Base-by-base conservation (phyloP, 345 rosid genomes). In the Hypericum androsaemum region DNA sequence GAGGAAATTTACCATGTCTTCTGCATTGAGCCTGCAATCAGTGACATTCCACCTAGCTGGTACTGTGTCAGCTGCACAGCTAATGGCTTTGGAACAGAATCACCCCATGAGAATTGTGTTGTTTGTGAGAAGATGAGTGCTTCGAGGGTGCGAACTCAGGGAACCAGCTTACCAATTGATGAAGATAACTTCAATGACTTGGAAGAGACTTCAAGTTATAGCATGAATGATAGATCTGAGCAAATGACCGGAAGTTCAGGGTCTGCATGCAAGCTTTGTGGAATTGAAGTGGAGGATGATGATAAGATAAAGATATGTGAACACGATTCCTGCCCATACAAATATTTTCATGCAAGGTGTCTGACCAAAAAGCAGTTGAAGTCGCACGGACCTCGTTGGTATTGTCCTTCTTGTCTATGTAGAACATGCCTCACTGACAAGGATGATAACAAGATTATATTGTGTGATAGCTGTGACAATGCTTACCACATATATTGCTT, bases 341-440 rank as follows among this genome's bases (percentile, higher is more conserved):
- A 78, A 74, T 76, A 75, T 60, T 92, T 78, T 69, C 98, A 88
- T 64, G 74, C 54, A 50, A 78, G 95, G 60, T 92, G 98, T 76
- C 65, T 92, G 68, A 83, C 94, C 9, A 53, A 42, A 0, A 78
- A 71, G 71, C 90, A 81, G 71, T 64, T 82, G 50, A 73, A 73
- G 66, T 58, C 69, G 7, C 73, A 74, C 37, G 82, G 94, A 58
- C 72, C 74, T 41, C 63, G 60, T 47, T 92, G 98, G 98, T 86
- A 80, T 59, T 92, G 98, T 67, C 94, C 98, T 17, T 85, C 97
- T 14, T 92, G 98, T 71, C 61, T 88, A 22, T 92, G 98, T 58
- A 73, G 89, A 68, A 54, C 57, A 36, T 92, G 98, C 79, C 77
- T 80, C 9, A 52, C 73, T n/a, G 88, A 92, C 50, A 76, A 51